A percentile compares a stretch with the other conserved stretches of the same genome.
Conservation (phyloP, 2,329 filamentous ascomycete genomes). For the Colletotrichum sublineola region DNA sequence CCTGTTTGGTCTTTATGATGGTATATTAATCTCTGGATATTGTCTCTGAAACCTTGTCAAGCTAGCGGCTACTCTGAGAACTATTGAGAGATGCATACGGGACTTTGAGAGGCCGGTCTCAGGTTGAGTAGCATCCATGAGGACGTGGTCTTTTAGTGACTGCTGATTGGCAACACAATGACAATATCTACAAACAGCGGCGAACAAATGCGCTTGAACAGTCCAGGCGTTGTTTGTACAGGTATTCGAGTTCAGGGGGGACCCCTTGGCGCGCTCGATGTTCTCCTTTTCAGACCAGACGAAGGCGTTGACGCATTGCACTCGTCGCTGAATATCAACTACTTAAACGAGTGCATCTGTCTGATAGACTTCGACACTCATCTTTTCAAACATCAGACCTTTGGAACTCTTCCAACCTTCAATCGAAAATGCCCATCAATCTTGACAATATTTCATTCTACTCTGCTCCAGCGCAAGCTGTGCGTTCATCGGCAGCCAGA, state of each 20-base stretch:
- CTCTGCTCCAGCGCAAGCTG: not conserved
- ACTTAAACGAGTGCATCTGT: not conserved
- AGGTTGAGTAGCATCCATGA: not conserved
- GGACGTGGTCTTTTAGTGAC: not conserved
- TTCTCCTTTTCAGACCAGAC: not conserved
- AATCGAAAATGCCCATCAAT: constrained; percentile 11
- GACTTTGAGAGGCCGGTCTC: constrained; percentile 6
- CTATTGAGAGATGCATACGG: constrained; percentile 4
- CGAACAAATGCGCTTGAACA: not conserved
- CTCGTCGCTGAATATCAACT: not conserved
- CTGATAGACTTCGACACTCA: not conserved
- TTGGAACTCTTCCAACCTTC: not conserved
- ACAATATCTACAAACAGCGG: not conserved
- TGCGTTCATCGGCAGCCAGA: constrained; percentile 2
- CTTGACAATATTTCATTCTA: constrained; percentile 18
- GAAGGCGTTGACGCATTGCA: not conserved
- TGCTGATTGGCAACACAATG: not conserved
- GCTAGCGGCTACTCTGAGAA: not conserved
- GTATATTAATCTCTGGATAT: not conserved
- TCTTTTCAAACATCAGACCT: not conserved
- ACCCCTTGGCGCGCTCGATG: not conserved
- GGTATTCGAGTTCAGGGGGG: not conserved
- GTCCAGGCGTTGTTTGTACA: not conserved
- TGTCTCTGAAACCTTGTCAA: not conserved
- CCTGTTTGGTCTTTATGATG: constrained; percentile 1